Conservation (phyloP, 768 basidiomycete genomes). For the Dendrothele bispora region DNA sequence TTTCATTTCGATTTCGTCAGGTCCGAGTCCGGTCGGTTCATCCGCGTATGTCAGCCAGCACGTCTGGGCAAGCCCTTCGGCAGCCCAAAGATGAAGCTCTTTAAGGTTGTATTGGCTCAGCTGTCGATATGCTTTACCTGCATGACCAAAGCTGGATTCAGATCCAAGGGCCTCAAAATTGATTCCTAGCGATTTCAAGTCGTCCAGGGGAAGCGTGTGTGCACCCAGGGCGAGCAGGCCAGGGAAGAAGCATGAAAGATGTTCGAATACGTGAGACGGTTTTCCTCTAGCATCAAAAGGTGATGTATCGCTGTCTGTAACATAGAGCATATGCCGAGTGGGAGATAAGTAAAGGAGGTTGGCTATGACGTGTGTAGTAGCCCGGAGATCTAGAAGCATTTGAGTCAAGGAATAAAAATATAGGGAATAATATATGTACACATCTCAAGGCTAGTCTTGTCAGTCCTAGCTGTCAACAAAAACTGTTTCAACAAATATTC, state of each 20-base stretch:
- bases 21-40: conserved; percentile 64
- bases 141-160: conserved; percentile 32
- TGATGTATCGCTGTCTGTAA: conserved; percentile 48
- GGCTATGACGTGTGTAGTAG: conserved; percentile 61
- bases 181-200: conserved; percentile 48
- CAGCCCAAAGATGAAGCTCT: conserved; percentile 73
- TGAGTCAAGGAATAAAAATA: not conserved
- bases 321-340: conserved; percentile 64
- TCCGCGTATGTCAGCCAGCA: conserved; percentile 76
- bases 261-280: conserved; percentile 60
- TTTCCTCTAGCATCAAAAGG: conserved; percentile 22
- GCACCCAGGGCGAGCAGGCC: conserved; percentile 74
- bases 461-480: conserved; percentile 61
- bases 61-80: conserved; percentile 69
- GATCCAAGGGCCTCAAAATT: conserved; percentile 42
- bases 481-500: conserved; percentile 79
- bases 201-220: conserved; percentile 57
- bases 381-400: conserved; percentile 49
- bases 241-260: conserved; percentile 77
- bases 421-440: conserved; percentile 48
- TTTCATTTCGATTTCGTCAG: conserved; percentile 55
- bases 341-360: conserved; percentile 70
- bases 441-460: conserved; percentile 60
- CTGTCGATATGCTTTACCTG: conserved; percentile 31
- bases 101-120: conserved; percentile 51